phyloP scores from a whole-genome alignment of 257 asterid genomes.

The Solanum etuberosum region DNA sequence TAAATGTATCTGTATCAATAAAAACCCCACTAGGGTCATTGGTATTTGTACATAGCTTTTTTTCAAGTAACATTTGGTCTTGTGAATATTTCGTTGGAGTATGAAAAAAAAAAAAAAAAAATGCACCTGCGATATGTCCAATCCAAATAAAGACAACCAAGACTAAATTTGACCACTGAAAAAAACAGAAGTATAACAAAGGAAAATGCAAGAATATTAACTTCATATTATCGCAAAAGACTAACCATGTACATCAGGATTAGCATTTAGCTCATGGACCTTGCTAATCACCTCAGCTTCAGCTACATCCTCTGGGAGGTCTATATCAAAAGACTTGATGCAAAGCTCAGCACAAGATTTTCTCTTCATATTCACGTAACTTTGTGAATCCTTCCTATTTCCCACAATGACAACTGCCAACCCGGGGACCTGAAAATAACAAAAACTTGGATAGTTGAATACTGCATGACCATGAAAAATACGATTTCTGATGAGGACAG shows the following conservation, averaged over 20 bases:
- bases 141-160: neutral
- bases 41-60: too few relatives aligned
- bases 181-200: neutral
- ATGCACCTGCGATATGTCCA: neutral
- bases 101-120: too few relatives aligned
- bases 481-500: neutral
- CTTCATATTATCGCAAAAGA: slow-evolving; percentile 2
- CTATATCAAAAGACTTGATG: slow-evolving; percentile 65
- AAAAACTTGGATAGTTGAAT: neutral
- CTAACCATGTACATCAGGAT: slow-evolving; percentile 90
- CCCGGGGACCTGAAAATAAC: slow-evolving; percentile 73
- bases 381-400: slow-evolving; percentile 81
- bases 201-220: neutral
- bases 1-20: too few relatives aligned
- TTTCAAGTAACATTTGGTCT: too few relatives aligned
- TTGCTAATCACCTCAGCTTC: slow-evolving; percentile 66
- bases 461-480: neutral
- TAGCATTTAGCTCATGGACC: slow-evolving; percentile 70
- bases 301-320: slow-evolving; percentile 74
- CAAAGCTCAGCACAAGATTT: slow-evolving; percentile 93
- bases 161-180: neutral
- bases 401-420: slow-evolving; percentile 96
- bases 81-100: too few relatives aligned
- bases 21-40: too few relatives aligned
- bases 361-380: slow-evolving; percentile 90